Conservation (phyloP, 345 rosid genomes). For the Citrus sinensis region DNA sequence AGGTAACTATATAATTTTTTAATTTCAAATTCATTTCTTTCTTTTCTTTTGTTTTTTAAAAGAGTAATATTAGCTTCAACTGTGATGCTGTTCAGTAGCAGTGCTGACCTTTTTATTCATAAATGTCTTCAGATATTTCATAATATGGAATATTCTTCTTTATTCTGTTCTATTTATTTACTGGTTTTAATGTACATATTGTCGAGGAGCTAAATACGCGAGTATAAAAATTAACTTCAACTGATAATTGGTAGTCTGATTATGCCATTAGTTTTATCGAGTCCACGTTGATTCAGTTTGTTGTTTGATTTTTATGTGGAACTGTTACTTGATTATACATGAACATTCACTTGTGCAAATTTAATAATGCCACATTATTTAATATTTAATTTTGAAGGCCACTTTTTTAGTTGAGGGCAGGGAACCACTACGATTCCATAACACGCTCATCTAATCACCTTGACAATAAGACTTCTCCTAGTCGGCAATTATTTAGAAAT, state of each 20-base stretch:
- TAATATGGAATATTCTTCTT: background rate
- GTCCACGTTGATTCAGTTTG: background rate
- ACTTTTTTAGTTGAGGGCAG: too few relatives aligned
- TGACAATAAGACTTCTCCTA: too few relatives aligned
- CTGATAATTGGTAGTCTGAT: background rate
- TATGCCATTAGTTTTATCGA: background rate
- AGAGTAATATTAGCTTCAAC: background rate
- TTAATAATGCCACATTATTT: too few relatives aligned
- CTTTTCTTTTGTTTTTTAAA: background rate
- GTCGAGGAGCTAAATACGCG: background rate
- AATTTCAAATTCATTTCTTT: background rate
- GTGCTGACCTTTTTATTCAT: background rate
- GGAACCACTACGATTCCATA: too few relatives aligned
- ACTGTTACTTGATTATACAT: background rate
- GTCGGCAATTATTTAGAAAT: too few relatives aligned
- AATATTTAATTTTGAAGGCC: too few relatives aligned
- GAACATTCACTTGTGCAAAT: background rate
- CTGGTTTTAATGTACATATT: background rate
- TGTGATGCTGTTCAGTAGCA: background rate
- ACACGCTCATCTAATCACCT: too few relatives aligned
- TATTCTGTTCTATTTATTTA: background rate
- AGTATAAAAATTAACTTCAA: background rate
- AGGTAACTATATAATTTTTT: slow-evolving; percentile 37
- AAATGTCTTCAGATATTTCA: background rate
- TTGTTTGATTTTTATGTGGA: background rate